phyloP scores from a whole-genome alignment of 2,329 filamentous ascomycete genomes.

The Trichoderma pleuroti region DNA sequence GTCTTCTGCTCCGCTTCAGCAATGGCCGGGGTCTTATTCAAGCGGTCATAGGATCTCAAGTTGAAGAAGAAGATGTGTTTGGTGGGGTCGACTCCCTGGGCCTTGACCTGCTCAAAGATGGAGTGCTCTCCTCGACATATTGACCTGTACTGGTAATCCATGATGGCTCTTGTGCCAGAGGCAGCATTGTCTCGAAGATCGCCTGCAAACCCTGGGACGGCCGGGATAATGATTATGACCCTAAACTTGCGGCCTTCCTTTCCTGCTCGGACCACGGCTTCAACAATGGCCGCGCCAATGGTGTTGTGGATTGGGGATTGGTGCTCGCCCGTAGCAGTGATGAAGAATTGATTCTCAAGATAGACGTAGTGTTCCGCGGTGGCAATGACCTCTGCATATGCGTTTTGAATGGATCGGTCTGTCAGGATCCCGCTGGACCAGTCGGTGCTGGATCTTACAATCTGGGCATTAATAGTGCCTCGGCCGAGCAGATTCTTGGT shows the following conservation, averaged over 20 bases:
- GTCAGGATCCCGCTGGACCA: slow-evolving; percentile 89
- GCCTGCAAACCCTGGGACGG: slow-evolving; percentile 90
- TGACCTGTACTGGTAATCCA: slow-evolving; percentile 98
- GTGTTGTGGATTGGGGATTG: slow-evolving; percentile 83
- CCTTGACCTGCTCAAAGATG: slow-evolving; percentile 74
- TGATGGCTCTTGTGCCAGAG: slow-evolving; percentile 84
- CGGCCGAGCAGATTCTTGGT: slow-evolving; percentile 61
- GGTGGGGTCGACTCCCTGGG: slow-evolving; percentile 70
- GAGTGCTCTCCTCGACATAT: slow-evolving; percentile 89
- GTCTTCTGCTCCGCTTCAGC: slow-evolving; percentile 74
- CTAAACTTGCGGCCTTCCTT: slow-evolving; percentile 85
- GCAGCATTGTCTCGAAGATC: slow-evolving; percentile 82
- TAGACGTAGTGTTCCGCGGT: slow-evolving; percentile 92
- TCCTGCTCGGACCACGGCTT: slow-evolving; percentile 76
- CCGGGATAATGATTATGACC: slow-evolving; percentile 85
- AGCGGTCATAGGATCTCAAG: slow-evolving; percentile 83
- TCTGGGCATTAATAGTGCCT: slow-evolving; percentile 75
- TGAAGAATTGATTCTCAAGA: slow-evolving; percentile 99
- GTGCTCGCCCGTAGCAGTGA: slow-evolving; percentile 86
- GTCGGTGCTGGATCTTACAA: slow-evolving; percentile 86
- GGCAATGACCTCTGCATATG: slow-evolving; percentile 78
- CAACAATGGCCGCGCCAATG: slow-evolving; percentile 84
- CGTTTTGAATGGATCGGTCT: slow-evolving; percentile 84
- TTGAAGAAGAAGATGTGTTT: slow-evolving; percentile 94
- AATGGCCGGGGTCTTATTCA: slow-evolving; percentile 76